Evolutionary conservation across 1,284 basidiomycete genomes (phyloP), one percentile per base, ranked within the genome.

Genomic region (Laetiporus sulphureus): DNA sequence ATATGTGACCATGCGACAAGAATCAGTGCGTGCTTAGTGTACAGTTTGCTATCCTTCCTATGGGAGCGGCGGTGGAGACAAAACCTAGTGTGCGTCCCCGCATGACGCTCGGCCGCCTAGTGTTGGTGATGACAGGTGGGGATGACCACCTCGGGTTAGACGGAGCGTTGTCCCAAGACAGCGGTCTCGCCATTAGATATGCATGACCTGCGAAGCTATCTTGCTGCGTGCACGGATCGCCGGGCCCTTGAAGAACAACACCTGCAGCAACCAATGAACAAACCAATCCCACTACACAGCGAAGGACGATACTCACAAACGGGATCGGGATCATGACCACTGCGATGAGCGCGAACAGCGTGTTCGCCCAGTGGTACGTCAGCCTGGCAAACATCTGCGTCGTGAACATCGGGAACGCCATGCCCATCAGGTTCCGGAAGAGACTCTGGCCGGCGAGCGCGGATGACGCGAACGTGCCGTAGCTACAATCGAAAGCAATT

Each of bases 401-500:
- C 11, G 75, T 77, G 60, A 83, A 83, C 7, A 85, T 63, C 1
- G 83, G 82, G 60, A 85, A 85, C 4, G 65, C 64, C 35, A 70
- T 72, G 2, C 68, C 80, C 32, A 69, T 61, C 18, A 83, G 51
- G 49, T 84, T 83, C 34, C 85, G 72, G 47, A 72, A 76, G 30
- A 89, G 64, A 56, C 79, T 83, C 60, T 89, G 87, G 0, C 83
- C 87, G 0, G 87, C 86, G 15, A 88, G 63, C 1, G 86, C 85
- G 1, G 83, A 86, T 0, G 82, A 85, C 4, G 86, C 87, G 48
- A 79, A 90, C 1, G 78, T 71, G 1, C 80, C 80, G 45, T 85
- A 84, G 52, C 79, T 83, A 36, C 8, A 16, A 5, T 25, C 32
- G 12, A 5, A 38, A 8, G 7, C 32, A 33, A 32, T 3, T 30